Evolutionary conservation across 1,284 basidiomycete genomes (phyloP).

Genomic region (Cerrena zonata): DNA sequence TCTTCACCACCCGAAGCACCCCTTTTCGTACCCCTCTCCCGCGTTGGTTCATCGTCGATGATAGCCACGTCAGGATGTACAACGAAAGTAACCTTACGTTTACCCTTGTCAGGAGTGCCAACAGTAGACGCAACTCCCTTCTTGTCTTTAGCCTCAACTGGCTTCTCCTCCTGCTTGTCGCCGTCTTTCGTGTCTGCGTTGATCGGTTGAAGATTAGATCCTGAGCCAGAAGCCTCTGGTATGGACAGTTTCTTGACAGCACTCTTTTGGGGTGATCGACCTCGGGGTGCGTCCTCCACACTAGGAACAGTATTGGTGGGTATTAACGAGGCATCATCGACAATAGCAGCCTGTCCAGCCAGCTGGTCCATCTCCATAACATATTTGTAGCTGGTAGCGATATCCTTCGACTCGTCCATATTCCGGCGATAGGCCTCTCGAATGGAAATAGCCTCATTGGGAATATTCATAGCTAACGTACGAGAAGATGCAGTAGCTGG

Average conservation of each 20-base stretch:
- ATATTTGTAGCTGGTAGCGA: constrained; percentile 62
- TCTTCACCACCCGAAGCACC: constrained; percentile 10
- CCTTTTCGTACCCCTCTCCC: constrained; percentile 2
- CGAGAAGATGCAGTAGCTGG: constrained; percentile 24
- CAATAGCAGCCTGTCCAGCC: background rate
- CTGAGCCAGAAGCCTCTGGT: constrained; percentile 10
- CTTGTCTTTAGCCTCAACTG: background rate
- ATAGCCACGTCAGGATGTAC: constrained; percentile 50
- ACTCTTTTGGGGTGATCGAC: constrained; percentile 24
- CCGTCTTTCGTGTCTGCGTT: constrained; percentile 3
- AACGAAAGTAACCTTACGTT: constrained; percentile 70
- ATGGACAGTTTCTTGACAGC: constrained; percentile 23
- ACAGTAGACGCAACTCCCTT: constrained; percentile 8
- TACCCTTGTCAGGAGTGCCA: constrained; percentile 45
- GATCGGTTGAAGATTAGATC: constrained; percentile 10
- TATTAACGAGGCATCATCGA: background rate
- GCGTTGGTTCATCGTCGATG: constrained; percentile 35
- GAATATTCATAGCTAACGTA: constrained; percentile 19
- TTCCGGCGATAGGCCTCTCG: constrained; percentile 49
- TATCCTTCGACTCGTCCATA: constrained; percentile 56
- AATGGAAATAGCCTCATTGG: constrained; percentile 24
- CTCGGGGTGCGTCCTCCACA: constrained; percentile 10
- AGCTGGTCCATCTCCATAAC: constrained; percentile 41
- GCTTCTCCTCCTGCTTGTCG: background rate
- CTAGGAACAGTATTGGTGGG: background rate